phyloP scores from a whole-genome alignment of 2,329 filamentous ascomycete species.

The Chaetomium sp. region DNA sequence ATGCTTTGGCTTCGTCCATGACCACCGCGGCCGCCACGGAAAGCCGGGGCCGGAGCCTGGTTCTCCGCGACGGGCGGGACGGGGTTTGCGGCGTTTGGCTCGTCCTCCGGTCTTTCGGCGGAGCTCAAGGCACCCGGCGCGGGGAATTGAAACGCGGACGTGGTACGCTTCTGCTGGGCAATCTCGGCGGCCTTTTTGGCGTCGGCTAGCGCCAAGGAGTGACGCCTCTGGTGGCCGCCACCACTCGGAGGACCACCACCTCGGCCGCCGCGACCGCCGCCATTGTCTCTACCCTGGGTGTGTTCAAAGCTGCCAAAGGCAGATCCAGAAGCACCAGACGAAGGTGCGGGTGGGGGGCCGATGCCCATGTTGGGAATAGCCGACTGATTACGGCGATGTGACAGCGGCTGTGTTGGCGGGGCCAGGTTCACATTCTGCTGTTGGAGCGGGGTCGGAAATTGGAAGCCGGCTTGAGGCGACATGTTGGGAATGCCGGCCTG shows the following conservation, averaged over 20 bases:
- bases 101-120: constrained; percentile 51
- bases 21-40: constrained; percentile 49
- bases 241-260: constrained; percentile 48
- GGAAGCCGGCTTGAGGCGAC: constrained; percentile 74
- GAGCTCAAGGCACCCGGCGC: constrained; percentile 60
- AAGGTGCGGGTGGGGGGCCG: constrained; percentile 73
- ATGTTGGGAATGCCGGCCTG: constrained; percentile 75
- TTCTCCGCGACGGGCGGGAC: constrained; percentile 29
- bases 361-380: constrained; percentile 77
- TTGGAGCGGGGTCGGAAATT: constrained; percentile 74
- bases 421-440: constrained; percentile 70
- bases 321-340: constrained; percentile 77
- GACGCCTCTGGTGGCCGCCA: constrained; percentile 82
- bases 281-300: constrained; percentile 58
- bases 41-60: constrained; percentile 37
- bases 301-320: constrained; percentile 73
- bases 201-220: constrained; percentile 89
- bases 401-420: constrained; percentile 67
- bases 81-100: constrained; percentile 34
- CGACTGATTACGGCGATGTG: constrained; percentile 97
- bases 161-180: constrained; percentile 92
- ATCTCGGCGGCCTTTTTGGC: constrained; percentile 96
- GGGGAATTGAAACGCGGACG: constrained; percentile 91
- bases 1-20: constrained; percentile 86
- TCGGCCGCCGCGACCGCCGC: constrained; percentile 63